Base-by-base conservation (phyloP, 2,329 filamentous ascomycete genomes). In the Sphaerulina populicola region DNA sequence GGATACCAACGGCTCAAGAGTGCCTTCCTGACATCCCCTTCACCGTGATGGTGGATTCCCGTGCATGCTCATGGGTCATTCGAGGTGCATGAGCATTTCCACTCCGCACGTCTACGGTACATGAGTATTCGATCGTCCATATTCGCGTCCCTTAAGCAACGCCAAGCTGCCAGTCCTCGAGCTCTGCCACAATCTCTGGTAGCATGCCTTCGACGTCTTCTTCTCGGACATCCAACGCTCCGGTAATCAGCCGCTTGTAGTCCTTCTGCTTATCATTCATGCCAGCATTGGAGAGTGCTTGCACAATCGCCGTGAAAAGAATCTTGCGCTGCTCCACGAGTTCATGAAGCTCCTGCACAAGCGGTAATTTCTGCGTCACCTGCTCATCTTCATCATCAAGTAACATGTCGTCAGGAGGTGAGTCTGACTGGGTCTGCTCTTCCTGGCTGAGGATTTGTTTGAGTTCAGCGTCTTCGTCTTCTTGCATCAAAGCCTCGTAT, bases 241-340 rank as follows among this genome's bases (percentile, higher is more conserved):
- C 78, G 53, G 79, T 79, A 30, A 88, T 78, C 29, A 89, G 74
- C 49, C 77, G 77, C 55, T 84, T 77, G 67, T 90, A 91, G 65
- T 83, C 81, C 59, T 83, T 82, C 57, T 86, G 85, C 64, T 82
- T 82, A 44, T 63, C 83, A 33, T 83, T 81, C 35, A 83, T 81
- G 38, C 85, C 85, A 9, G 85, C 82, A 56, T 82, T 77, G 40
- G 79, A 79, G 41, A 87, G 72, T 10, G 83, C 83, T 45, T 81
- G 76, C 37, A 86, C 80, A 56, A 88, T 87, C 54, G 86, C 82
- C 11, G 70, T 67, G 59, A 88, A 83, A 3, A 83, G 75, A 38
- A 74, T 70, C 44, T 77, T 74, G 60, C 86, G 80, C 60, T 85
- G 66, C 41, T 85, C 72, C 42, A 81, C 71, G 6, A 74, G 68